Conservation (phyloP, 2,329 filamentous ascomycete genomes). For the Talaromyces islandicus region DNA sequence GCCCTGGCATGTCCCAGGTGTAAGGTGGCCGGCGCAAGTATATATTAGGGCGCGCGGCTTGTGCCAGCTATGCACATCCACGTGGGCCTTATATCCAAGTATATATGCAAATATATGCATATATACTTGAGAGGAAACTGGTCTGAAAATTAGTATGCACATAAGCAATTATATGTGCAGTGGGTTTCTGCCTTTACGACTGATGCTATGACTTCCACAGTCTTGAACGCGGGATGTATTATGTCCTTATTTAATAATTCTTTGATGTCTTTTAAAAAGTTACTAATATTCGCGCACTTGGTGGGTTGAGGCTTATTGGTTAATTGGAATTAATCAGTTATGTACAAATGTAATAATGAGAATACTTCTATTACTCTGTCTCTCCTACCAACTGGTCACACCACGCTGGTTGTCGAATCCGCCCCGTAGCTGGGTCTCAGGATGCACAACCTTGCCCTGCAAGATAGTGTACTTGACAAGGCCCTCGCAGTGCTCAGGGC, state of each 20-base stretch:
- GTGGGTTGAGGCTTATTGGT: neutral
- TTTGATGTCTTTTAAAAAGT: neutral
- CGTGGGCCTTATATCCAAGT: neutral
- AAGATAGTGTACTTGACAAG: slow-evolving; percentile 78
- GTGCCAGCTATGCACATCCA: neutral
- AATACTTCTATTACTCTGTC: neutral
- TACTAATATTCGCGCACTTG: neutral
- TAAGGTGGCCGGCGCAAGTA: slow-evolving; percentile 17
- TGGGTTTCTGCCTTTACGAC: neutral
- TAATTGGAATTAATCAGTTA: neutral
- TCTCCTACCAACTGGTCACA: slow-evolving; percentile 55
- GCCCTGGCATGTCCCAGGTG: slow-evolving; percentile 41
- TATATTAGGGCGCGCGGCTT: neutral
- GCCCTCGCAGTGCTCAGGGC: slow-evolving; percentile 81
- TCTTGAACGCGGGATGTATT: neutral
- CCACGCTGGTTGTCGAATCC: slow-evolving; percentile 74
- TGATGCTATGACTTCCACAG: neutral
- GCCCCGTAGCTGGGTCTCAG: slow-evolving; percentile 71
- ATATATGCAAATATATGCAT: no score
- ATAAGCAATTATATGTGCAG: neutral
- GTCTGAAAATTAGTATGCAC: neutral
- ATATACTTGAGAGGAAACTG: neutral
- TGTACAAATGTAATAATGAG: neutral
- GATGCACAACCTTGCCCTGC: slow-evolving; percentile 85
- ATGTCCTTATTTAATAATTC: neutral